These are phyloP conservation scores for Narthecium ossifragum DNA, from an alignment of 106 monocot genomes.

Conservation along the genomic window DNA sequence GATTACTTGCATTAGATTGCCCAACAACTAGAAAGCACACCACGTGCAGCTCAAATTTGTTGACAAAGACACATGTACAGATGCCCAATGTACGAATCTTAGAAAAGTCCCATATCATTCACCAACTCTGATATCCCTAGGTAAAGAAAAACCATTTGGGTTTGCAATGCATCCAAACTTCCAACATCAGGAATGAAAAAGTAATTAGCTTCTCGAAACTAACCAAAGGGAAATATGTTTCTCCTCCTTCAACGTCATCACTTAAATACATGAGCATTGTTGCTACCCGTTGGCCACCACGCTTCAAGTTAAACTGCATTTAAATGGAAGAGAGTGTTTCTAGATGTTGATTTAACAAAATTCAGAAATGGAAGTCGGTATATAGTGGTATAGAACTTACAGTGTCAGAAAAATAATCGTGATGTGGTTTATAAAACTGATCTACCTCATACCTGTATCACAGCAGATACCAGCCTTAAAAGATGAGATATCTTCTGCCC, in stretches of 20 bases:
- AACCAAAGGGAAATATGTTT: constrained; percentile 71
- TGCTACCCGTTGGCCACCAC: constrained; percentile 63
- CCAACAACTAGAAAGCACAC: no score
- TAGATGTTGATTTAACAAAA: no score
- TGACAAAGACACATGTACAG: no score
- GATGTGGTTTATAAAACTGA: constrained; percentile 64
- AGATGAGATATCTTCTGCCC: neutral
- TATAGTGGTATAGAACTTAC: no score
- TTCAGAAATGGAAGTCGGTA: no score
- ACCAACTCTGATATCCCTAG: no score
- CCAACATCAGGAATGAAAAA: neutral
- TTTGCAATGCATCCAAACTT: neutral
- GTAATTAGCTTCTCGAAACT: constrained; percentile 6
- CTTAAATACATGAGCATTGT: constrained; percentile 79
- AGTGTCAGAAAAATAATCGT: constrained; percentile 80
- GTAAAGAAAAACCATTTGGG: neutral
- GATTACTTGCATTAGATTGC: no score
- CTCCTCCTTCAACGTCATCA: constrained; percentile 69
- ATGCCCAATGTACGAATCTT: no score
- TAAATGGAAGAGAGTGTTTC: neutral
- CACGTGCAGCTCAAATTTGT: no score
- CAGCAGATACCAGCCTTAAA: constrained; percentile 15
- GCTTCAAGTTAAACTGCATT: constrained; percentile 54
- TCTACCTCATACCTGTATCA: constrained; percentile 43
- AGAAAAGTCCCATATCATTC: no score